phyloP scores from a whole-genome alignment of 1,284 basidiomycete species.

The Bondarzewia mesenterica region DNA sequence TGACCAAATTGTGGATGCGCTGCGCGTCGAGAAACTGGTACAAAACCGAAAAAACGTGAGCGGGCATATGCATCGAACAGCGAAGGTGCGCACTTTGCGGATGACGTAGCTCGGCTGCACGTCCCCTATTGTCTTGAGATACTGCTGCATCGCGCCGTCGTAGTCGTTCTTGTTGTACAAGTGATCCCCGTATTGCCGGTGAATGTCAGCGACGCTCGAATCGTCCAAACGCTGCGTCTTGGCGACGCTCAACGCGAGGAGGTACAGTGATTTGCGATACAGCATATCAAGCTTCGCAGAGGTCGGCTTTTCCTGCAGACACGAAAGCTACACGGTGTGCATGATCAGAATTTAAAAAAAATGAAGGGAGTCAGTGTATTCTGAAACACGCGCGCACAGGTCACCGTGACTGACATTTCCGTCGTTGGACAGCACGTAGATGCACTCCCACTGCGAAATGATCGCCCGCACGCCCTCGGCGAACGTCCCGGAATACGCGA shows the following conservation, averaged over 20 bases:
- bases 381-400: too few species aligned
- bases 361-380: too few species aligned
- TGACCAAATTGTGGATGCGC: slow-evolving; percentile 89
- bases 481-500: slow-evolving; percentile 78
- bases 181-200: slow-evolving; percentile 86
- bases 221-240: slow-evolving; percentile 68
- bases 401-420: slow-evolving; percentile 57
- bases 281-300: slow-evolving; percentile 75
- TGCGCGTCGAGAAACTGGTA: slow-evolving; percentile 94
- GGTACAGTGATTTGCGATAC: slow-evolving; percentile 69
- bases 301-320: slow-evolving; percentile 75
- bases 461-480: slow-evolving; percentile 74
- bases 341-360: too few species aligned
- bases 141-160: slow-evolving; percentile 90
- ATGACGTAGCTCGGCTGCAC: slow-evolving; percentile 95
- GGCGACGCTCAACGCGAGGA: slow-evolving; percentile 72
- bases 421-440: slow-evolving; percentile 72
- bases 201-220: slow-evolving; percentile 76
- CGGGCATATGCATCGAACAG: background rate
- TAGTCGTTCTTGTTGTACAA: slow-evolving; percentile 89
- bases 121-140: slow-evolving; percentile 82
- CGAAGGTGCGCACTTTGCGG: slow-evolving; percentile 59
- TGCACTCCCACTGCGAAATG: slow-evolving; percentile 70
- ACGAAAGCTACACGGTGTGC: slow-evolving; percentile 46
- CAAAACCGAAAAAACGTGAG: slow-evolving; percentile 20